These are phyloP conservation scores for Diutina catenulata DNA, from an alignment of 1,139 yeast species.

Conservation along the genomic window DNA sequence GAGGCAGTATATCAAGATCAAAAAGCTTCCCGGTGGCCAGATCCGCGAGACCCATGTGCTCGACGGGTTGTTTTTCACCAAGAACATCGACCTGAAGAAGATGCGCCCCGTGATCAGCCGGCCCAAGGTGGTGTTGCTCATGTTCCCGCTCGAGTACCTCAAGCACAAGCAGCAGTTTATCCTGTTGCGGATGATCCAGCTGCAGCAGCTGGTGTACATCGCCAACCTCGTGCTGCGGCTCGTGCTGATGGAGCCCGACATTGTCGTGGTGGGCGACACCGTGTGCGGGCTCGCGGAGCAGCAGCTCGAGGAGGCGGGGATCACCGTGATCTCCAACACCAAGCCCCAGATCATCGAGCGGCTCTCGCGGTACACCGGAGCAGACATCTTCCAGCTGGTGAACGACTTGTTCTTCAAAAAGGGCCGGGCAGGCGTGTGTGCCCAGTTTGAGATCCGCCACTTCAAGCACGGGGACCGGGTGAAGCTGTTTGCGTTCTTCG, in stretches of 20 bases:
- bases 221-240: slow-evolving; percentile 74
- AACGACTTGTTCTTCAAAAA: slow-evolving; percentile 38
- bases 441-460: slow-evolving; percentile 56
- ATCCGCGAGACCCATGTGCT: slow-evolving; percentile 49
- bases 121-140: slow-evolving; percentile 72
- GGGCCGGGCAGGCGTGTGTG: slow-evolving; percentile 63
- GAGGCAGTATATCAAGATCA: slow-evolving; percentile 77
- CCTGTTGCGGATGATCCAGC: slow-evolving; percentile 71
- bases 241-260: slow-evolving; percentile 63
- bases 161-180: slow-evolving; percentile 64
- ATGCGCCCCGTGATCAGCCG: slow-evolving; percentile 56
- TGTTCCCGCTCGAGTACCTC: slow-evolving; percentile 83
- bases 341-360: slow-evolving; percentile 78
- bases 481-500: slow-evolving; percentile 64
- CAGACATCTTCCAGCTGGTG: slow-evolving; percentile 54
- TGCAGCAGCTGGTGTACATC: slow-evolving; percentile 81
- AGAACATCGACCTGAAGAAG: slow-evolving; percentile 65
- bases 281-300: slow-evolving; percentile 77
- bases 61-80: slow-evolving; percentile 79
- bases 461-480: slow-evolving; percentile 42
- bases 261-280: slow-evolving; percentile 69
- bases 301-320: slow-evolving; percentile 59
- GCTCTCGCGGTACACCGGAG: slow-evolving; percentile 68
- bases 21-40: slow-evolving; percentile 68
- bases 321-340: slow-evolving; percentile 68